Percentiles rank a stretch among this genome's conserved stretches.
phyloP scores from a whole-genome alignment of 2,329 filamentous ascomycete species.

The Leptosphaerulina australis region DNA sequence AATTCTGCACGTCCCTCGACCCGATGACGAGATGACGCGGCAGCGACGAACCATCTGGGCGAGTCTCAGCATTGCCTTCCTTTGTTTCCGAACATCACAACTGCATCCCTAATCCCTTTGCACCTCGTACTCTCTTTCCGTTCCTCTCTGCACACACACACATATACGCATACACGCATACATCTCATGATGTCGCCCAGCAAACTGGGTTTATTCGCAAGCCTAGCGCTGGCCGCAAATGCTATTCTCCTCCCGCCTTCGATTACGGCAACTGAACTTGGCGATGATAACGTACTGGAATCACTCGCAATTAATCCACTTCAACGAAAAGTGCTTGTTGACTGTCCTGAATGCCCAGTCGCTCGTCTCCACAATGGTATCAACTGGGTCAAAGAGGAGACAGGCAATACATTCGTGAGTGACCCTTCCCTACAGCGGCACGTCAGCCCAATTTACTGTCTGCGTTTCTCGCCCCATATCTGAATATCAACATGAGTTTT shows the following conservation, averaged over 20 bases:
- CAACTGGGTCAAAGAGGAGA: constrained; percentile 39
- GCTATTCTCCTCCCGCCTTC: constrained; percentile 46
- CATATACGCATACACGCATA: no score
- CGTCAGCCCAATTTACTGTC: constrained; percentile 1
- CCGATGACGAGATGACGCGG: constrained; percentile 23
- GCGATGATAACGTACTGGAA: constrained; percentile 40
- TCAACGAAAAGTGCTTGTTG: constrained; percentile 41
- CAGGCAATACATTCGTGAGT: constrained; percentile 47
- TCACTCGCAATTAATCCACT: constrained; percentile 41
- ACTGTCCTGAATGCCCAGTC: constrained; percentile 44
- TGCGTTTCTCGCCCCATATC: background rate
- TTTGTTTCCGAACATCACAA: constrained; percentile 19
- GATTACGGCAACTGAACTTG: constrained; percentile 36
- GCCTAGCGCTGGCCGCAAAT: constrained; percentile 46
- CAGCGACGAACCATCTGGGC: constrained; percentile 18
- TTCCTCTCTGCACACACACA: constrained; percentile 22
- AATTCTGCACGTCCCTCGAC: constrained; percentile 10
- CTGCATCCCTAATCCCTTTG: constrained; percentile 20
- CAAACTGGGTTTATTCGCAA: constrained; percentile 42
- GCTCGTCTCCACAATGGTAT: constrained; percentile 31
- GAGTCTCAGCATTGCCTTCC: constrained; percentile 17
- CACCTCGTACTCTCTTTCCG: constrained; percentile 17
- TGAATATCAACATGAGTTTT: background rate
- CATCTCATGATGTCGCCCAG: constrained; percentile 37
- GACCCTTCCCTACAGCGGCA: background rate